These are phyloP conservation scores for Ogataea wickerhamii DNA, from an alignment of 805 yeast species.

Conservation along the genomic window DNA sequence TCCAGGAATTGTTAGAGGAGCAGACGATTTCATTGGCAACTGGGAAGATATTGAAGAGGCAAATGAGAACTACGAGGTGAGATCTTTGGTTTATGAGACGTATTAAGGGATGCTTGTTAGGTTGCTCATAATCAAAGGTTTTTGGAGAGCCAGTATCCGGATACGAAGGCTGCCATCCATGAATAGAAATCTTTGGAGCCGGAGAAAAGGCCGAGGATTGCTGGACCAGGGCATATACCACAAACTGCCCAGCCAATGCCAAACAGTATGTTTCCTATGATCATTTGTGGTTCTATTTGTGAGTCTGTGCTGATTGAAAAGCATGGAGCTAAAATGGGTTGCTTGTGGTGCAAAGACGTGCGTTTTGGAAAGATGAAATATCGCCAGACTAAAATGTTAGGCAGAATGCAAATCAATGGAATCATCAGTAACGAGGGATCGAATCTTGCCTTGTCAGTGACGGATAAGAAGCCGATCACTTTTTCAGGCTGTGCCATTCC, in stretches of 20 bases:
- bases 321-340: slow-evolving; percentile 19
- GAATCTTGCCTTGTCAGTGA: slow-evolving; percentile 34
- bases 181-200: slow-evolving; percentile 23
- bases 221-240: slow-evolving; percentile 57
- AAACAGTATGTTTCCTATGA: slow-evolving; percentile 42
- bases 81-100: slow-evolving; percentile 63
- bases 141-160: slow-evolving; percentile 33
- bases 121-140: background rate
- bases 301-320: slow-evolving; percentile 28
- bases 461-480: slow-evolving; percentile 43
- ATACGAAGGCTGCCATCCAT: slow-evolving; percentile 29
- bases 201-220: slow-evolving; percentile 30
- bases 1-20: slow-evolving; percentile 84
- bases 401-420: slow-evolving; percentile 40
- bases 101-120: slow-evolving; percentile 30
- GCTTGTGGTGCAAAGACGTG: slow-evolving; percentile 1
- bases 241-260: slow-evolving; percentile 53
- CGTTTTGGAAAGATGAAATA: slow-evolving; percentile 16
- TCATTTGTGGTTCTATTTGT: slow-evolving; percentile 28
- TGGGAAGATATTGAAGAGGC: slow-evolving; percentile 85
- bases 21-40: slow-evolving; percentile 78
- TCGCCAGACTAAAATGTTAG: slow-evolving; percentile 40
- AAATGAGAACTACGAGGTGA: slow-evolving; percentile 70
- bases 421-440: slow-evolving; percentile 48
- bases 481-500: slow-evolving; percentile 46